These are phyloP conservation scores for Mucor lusitanicus DNA, from an alignment of 371 early-diverging fungal species.

Conservation along the genomic window DNA sequence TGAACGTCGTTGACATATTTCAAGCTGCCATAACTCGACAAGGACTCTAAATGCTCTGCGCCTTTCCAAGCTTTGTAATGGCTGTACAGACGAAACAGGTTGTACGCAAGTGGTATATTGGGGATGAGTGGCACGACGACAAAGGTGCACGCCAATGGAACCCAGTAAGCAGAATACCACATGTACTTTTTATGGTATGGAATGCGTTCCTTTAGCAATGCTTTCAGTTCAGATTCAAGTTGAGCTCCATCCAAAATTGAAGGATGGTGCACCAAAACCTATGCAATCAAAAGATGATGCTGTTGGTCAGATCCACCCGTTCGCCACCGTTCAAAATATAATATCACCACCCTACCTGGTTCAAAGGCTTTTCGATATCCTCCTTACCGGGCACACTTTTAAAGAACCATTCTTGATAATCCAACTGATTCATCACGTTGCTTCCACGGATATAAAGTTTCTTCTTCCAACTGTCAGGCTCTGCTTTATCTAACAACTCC, in stretches of 20 bases:
- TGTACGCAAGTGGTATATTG: constrained; percentile 83
- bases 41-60: constrained; percentile 54
- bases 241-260: constrained; percentile 32
- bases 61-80: constrained; percentile 79
- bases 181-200: constrained; percentile 77
- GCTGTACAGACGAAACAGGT: constrained; percentile 79
- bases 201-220: constrained; percentile 48
- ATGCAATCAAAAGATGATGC: neutral
- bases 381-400: constrained; percentile 70
- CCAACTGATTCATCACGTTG: constrained; percentile 69
- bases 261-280: constrained; percentile 55
- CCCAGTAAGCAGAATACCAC: constrained; percentile 67
- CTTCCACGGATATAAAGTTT: constrained; percentile 65
- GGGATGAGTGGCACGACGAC: constrained; percentile 78
- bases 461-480: constrained; percentile 57
- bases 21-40: constrained; percentile 23
- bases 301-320: neutral
- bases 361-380: constrained; percentile 39
- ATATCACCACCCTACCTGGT: constrained; percentile 35
- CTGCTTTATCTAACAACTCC: constrained; percentile 55
- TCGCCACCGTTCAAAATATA: too few relatives aligned
- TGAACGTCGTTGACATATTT: neutral
- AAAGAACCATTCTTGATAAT: constrained; percentile 79
- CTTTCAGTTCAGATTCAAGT: constrained; percentile 49
- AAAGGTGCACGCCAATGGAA: constrained; percentile 75